These are phyloP conservation scores for Paramecium tetraurelia DNA, from an alignment of 73 alveolate genomes.

Conservation along the genomic window DNA sequence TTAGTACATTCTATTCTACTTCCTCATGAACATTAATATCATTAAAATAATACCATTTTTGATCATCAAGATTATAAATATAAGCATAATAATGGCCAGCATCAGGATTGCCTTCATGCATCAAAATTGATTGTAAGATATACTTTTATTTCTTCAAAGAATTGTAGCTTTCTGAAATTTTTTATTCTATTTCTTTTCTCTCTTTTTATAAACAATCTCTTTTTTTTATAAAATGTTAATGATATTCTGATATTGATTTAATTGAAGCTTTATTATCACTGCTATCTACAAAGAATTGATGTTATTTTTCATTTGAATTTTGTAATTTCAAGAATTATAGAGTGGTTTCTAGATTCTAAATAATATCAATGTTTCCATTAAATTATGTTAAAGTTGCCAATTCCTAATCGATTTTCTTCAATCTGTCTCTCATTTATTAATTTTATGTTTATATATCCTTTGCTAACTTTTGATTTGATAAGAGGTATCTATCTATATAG, in stretches of 20 bases:
- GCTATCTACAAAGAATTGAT: conserved; percentile 49
- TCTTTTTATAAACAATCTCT: conserved; percentile 16
- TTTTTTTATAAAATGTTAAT: not conserved
- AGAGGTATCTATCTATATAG: conserved; percentile 73
- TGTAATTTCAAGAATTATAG: not conserved
- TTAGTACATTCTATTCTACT: conserved; percentile 67
- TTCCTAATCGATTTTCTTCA: conserved; percentile 24
- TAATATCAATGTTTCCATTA: conserved; percentile 10
- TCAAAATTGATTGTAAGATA: conserved; percentile 77
- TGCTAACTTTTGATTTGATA: conserved; percentile 52
- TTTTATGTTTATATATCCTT: conserved; percentile 55
- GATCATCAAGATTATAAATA: conserved; percentile 77
- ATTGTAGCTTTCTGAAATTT: conserved; percentile 55
- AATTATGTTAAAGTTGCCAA: conserved; percentile 40
- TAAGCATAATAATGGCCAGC: conserved; percentile 96
- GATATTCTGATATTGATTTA: not conserved
- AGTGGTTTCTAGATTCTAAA: not conserved
- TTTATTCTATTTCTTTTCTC: conserved; percentile 45
- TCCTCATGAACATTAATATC: conserved; percentile 74
- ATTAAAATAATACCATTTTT: conserved; percentile 80
- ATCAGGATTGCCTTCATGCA: conserved; percentile 90
- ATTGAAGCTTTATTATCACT: not conserved
- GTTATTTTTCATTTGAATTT: not conserved
- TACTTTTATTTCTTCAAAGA: conserved; percentile 64
- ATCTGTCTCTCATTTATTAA: conserved; percentile 41